Evolutionary conservation across 352 stramenopile species (phyloP).

Genomic region (Globisporangium heterothallicum): DNA sequence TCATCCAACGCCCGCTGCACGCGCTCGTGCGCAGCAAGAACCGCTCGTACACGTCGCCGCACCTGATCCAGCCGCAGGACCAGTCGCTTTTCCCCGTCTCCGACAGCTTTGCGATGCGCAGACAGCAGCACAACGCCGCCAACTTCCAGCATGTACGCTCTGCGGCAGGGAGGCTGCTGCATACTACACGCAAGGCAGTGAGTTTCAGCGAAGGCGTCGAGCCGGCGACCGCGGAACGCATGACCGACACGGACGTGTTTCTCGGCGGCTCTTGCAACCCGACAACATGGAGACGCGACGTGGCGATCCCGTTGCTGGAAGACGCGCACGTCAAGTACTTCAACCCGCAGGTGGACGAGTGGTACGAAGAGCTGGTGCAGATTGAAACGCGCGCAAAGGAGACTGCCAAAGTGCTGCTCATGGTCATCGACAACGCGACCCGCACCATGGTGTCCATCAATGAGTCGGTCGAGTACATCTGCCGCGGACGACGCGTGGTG

Average conservation of each 20-base stretch:
- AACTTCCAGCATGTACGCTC: conserved; percentile 13
- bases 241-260: conserved; percentile 60
- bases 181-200: conserved; percentile 40
- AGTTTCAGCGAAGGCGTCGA: conserved; percentile 50
- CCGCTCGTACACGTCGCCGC: conserved; percentile 63
- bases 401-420: conserved; percentile 73
- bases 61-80: conserved; percentile 35
- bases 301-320: conserved; percentile 73
- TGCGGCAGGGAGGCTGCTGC: conserved; percentile 8
- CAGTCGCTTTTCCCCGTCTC: conserved; percentile 17
- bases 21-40: conserved; percentile 35
- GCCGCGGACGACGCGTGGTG: conserved; percentile 56
- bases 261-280: conserved; percentile 86
- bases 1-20: conserved; percentile 26
- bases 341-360: conserved; percentile 89
- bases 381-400: conserved; percentile 81
- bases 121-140: conserved; percentile 13
- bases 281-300: conserved; percentile 80
- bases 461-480: conserved; percentile 86
- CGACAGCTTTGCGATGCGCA: conserved; percentile 9
- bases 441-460: conserved; percentile 84
- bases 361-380: conserved; percentile 80
- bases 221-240: conserved; percentile 22
- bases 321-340: conserved; percentile 67
- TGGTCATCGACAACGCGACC: conserved; percentile 81